Percentiles rank a stretch among this genome's conserved stretches.
These are phyloP conservation scores for Bacterosira constricta DNA, from an alignment of 108 stramenopile genomes.

Conservation along the genomic window DNA sequence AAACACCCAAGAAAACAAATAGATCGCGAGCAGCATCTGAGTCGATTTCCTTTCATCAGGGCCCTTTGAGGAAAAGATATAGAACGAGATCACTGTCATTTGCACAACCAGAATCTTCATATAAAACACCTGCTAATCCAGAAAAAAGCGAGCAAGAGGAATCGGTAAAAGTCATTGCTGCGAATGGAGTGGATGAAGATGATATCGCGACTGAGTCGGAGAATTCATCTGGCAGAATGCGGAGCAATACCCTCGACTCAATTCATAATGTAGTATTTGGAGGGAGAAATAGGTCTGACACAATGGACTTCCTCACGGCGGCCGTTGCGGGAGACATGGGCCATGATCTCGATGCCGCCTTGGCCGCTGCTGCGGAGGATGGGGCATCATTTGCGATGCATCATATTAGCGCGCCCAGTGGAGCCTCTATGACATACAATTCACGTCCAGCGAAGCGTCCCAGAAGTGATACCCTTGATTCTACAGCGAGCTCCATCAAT, in stretches of 20 bases:
- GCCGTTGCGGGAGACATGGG: constrained; percentile 53
- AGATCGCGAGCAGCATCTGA: constrained; percentile 21
- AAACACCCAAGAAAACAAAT: constrained; percentile 48
- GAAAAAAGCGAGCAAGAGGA: not conserved
- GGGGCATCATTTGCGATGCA: constrained; percentile 44
- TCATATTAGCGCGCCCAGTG: constrained; percentile 45
- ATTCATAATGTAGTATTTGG: constrained; percentile 18
- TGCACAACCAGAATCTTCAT: constrained; percentile 2
- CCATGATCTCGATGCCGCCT: constrained; percentile 45
- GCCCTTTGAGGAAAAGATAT: constrained; percentile 28
- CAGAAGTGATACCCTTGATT: constrained; percentile 44
- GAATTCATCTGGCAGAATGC: constrained; percentile 1
- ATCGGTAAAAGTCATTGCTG: not conserved
- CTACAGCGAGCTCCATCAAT: constrained; percentile 44
- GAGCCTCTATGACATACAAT: constrained; percentile 23
- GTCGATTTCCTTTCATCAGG: not conserved
- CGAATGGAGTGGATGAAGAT: constrained; percentile 2
- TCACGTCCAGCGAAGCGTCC: constrained; percentile 14
- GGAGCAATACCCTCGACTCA: constrained; percentile 39
- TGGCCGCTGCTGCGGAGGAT: constrained; percentile 26
- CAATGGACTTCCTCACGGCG: constrained; percentile 48
- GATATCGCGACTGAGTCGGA: constrained; percentile 25
- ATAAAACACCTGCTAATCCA: not conserved
- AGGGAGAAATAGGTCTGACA: constrained; percentile 24
- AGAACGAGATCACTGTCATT: constrained; percentile 36